Base-by-base conservation (phyloP, 768 basidiomycete species). In the Naganishia vaughanmartiniae region DNA sequence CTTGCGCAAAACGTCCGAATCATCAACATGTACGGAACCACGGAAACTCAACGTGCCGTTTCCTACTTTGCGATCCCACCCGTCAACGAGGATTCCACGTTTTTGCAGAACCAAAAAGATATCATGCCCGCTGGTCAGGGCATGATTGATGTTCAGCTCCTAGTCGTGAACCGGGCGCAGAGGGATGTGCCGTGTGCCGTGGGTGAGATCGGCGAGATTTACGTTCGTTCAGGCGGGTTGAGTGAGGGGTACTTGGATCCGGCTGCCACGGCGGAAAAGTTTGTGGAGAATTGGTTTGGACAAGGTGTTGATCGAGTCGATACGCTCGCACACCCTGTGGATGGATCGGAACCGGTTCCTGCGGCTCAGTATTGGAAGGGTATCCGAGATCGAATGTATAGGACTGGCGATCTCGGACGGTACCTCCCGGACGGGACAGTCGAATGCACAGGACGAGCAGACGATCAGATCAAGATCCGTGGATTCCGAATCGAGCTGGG, bases 1-100 rank as follows among this genome's bases (percentile, higher is more conserved):
- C 88, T 99, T 57, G 96, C 95, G 1, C 84, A 87, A 15, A 96
- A 98, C 75, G 93, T 94, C 17, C 85, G 88, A 39, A 97, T 99
- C 79, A 89, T 98, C 82, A 99, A 99, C 85, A 99, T 99, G 96
- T 99, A 97, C 81, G 96, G 96, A 19, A 98, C 96, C 9, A 99
- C 96, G 26, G 96, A 99, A 83, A 98, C 96, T 10, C 96, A 99
- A 80, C 91, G 96, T 65, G 96, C 96, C 1, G 96, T 99, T 12
- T 97, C 94, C 26, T 98, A 97, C 83, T 97, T 94, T 79, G 86
- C 88, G 26, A 92, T 98, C 75, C 93, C 95, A 1, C 87, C 90
- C 65, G 86, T 95, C 11, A 83, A 88, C 10, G 85, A 85, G 67
- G 93, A 98, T 77, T 86, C 89, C 0, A 93, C 93, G 0, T 97